Conservation (phyloP, 2,329 filamentous ascomycete genomes). For the Helotiales sp. region DNA sequence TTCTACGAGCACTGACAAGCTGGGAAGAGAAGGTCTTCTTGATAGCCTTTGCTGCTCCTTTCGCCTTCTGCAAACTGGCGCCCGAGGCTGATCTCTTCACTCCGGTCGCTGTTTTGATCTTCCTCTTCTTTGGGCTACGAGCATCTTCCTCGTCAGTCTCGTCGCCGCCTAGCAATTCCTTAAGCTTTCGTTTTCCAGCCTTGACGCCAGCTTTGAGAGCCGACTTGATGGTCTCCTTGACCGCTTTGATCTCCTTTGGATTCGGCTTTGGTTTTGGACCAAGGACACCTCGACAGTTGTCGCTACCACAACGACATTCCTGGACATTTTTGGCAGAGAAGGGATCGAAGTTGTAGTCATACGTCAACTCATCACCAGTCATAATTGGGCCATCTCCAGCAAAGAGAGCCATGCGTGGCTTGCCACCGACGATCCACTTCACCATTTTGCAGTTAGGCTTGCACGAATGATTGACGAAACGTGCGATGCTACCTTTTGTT, state of each 20-base stretch:
- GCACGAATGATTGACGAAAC: constrained; percentile 98
- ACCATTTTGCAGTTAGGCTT: constrained; percentile 97
- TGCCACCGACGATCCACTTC: constrained; percentile 93
- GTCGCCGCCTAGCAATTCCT: constrained; percentile 52
- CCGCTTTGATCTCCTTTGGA: constrained; percentile 55
- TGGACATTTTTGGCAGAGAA: constrained; percentile 73
- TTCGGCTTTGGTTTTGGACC: constrained; percentile 57
- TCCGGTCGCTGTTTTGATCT: constrained; percentile 49
- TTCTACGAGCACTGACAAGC: constrained; percentile 33
- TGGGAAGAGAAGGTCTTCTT: constrained; percentile 47
- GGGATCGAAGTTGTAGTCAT: constrained; percentile 81
- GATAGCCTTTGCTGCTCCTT: constrained; percentile 45
- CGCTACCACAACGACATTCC: constrained; percentile 66
- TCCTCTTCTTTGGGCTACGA: constrained; percentile 51
- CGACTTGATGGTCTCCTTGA: constrained; percentile 50
- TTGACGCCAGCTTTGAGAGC: constrained; percentile 48
- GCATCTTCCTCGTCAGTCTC: constrained; percentile 31
- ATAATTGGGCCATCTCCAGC: constrained; percentile 87
- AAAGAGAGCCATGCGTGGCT: constrained; percentile 95
- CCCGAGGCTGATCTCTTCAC: constrained; percentile 45
- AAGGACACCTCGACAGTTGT: constrained; percentile 67
- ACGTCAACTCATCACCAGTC: constrained; percentile 95
- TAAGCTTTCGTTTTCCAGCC: constrained; percentile 61
- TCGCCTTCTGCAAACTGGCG: constrained; percentile 44
- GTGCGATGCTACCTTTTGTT: constrained; percentile 91